Evolutionary conservation across 306 rosid genomes (phyloP).

Genomic region (Sicyos edulis): DNA sequence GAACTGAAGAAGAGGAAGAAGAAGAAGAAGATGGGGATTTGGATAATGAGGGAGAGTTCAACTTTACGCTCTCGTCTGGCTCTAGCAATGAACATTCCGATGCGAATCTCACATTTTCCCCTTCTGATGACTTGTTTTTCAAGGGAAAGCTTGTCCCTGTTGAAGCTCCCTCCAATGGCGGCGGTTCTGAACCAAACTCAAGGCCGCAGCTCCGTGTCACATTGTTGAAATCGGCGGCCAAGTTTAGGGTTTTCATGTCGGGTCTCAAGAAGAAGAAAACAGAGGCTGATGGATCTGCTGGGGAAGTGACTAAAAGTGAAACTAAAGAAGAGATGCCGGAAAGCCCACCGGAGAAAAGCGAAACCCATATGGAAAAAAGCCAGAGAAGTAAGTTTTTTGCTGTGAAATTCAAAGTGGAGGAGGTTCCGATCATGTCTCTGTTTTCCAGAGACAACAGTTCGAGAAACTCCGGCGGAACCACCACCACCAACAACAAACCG

Average conservation of each 20-base stretch:
- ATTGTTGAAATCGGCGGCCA: conserved; percentile 79
- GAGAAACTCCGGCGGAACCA: conserved; percentile 19
- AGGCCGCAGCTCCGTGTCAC: conserved; percentile 56
- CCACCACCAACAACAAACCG: conserved; percentile 25
- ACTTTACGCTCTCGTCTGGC: conserved; percentile 63
- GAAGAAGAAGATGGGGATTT: conserved; percentile 25
- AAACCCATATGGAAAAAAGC: not conserved
- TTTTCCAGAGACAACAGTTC: conserved; percentile 80
- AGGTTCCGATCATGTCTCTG: conserved; percentile 76
- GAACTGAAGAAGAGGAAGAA: conserved; percentile 19
- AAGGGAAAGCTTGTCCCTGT: conserved; percentile 67
- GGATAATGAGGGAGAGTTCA: conserved; percentile 52
- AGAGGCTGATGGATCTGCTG: conserved; percentile 29
- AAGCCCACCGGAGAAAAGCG: not conserved
- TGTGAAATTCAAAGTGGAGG: conserved; percentile 76
- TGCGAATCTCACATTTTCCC: conserved; percentile 60
- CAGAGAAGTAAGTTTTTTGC: conserved; percentile 46
- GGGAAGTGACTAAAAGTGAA: conserved; percentile 20
- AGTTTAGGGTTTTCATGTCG: conserved; percentile 67
- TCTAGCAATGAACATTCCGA: conserved; percentile 59
- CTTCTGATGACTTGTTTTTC: conserved; percentile 63
- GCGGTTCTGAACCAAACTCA: conserved; percentile 46
- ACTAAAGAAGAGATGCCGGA: conserved; percentile 2
- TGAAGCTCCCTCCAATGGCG: conserved; percentile 39
- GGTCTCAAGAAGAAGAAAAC: conserved; percentile 52